These are phyloP conservation scores for Stereum hirsutum DNA, from an alignment of 1,284 basidiomycete genomes.

Conservation along the genomic window DNA sequence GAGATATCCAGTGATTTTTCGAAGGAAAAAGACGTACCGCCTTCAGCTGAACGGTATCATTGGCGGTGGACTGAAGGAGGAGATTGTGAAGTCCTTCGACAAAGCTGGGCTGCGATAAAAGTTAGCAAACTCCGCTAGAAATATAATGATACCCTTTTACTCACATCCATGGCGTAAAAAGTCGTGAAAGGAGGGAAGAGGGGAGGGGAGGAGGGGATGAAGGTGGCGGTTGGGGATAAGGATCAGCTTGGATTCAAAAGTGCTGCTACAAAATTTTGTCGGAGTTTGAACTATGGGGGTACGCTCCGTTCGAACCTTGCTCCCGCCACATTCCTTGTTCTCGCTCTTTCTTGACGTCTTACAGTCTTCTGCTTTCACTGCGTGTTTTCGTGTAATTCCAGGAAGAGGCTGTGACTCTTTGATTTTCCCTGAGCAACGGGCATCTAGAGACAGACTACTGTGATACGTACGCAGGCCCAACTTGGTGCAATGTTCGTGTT, in stretches of 20 bases:
- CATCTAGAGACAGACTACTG: too few relatives aligned
- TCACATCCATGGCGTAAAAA: conserved; percentile 14
- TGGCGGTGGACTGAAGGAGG: conserved; percentile 76
- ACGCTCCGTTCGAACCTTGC: not conserved
- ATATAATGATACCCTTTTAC: not conserved
- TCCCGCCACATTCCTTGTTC: too few relatives aligned
- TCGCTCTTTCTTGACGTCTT: too few relatives aligned
- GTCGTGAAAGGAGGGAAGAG: conserved; percentile 3
- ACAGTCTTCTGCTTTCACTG: too few relatives aligned
- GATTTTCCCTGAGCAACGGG: too few relatives aligned
- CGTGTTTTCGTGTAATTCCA: too few relatives aligned
- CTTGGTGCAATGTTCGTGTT: too few relatives aligned
- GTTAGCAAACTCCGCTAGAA: not conserved
- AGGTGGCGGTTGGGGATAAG: conserved; percentile 3
- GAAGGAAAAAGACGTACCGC: conserved; percentile 39
- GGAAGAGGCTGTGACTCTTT: too few relatives aligned
- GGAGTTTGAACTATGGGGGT: conserved; percentile 10
- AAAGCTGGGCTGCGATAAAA: conserved; percentile 42
- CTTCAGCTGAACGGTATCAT: conserved; percentile 84
- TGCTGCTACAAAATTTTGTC: conserved; percentile 12
- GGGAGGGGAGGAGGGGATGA: not conserved
- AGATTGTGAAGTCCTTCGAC: conserved; percentile 78
- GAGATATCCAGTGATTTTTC: conserved; percentile 2
- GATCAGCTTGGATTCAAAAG: conserved; percentile 6
- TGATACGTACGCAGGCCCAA: too few relatives aligned